These are phyloP conservation scores for Hortaea sp. DNA, from an alignment of 2,329 filamentous ascomycete genomes.

Conservation along the genomic window DNA sequence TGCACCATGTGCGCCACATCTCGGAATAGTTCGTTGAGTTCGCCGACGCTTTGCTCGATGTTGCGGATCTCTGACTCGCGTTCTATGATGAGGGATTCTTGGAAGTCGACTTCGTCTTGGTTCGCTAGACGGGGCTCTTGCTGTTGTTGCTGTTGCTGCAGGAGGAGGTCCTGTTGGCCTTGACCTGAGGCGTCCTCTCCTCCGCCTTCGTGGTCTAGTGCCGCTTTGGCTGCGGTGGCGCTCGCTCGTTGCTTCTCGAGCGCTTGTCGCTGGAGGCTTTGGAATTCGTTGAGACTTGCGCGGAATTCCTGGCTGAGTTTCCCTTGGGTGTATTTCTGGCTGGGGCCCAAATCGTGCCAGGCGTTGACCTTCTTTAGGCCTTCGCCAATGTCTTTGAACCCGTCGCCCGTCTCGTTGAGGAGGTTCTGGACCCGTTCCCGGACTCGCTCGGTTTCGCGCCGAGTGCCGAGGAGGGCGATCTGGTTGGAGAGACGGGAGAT, in stretches of 20 bases:
- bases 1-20: slow-evolving; percentile 96
- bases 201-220: slow-evolving; percentile 48
- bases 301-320: slow-evolving; percentile 93
- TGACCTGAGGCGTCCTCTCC: slow-evolving; percentile 38
- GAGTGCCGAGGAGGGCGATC: slow-evolving; percentile 75
- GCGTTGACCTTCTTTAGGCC: slow-evolving; percentile 84
- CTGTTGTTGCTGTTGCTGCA: slow-evolving; percentile 42
- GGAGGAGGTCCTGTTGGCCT: slow-evolving; percentile 31
- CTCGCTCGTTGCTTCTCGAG: slow-evolving; percentile 89
- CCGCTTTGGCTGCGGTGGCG: slow-evolving; percentile 70
- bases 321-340: slow-evolving; percentile 90
- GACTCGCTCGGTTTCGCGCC: slow-evolving; percentile 81
- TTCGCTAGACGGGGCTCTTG: slow-evolving; percentile 72
- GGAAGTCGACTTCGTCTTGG: slow-evolving; percentile 95
- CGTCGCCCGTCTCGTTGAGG: slow-evolving; percentile 73
- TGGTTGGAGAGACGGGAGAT: slow-evolving; percentile 78
- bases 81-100: slow-evolving; percentile 89
- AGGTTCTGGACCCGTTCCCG: slow-evolving; percentile 82
- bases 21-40: slow-evolving; percentile 91
- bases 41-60: slow-evolving; percentile 91
- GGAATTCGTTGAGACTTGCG: slow-evolving; percentile 79
- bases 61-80: slow-evolving; percentile 94
- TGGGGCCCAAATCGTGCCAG: slow-evolving; percentile 61
- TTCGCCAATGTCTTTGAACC: slow-evolving; percentile 87
- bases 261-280: slow-evolving; percentile 77